Evolutionary conservation across 371 early-diverging fungal genomes (phyloP).

Genomic region (Nematocida ironsii): DNA sequence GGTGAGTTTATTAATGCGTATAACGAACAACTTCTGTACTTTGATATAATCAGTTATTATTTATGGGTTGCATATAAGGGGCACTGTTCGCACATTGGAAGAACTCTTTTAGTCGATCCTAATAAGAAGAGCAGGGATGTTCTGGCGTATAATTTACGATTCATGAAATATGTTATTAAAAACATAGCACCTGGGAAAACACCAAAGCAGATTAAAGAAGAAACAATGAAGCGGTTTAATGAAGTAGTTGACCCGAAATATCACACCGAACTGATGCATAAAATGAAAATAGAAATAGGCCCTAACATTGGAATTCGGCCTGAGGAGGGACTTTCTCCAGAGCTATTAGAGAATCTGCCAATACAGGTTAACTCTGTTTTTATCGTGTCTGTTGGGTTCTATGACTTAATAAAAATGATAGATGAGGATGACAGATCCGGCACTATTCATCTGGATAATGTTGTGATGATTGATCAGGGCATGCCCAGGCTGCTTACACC

Average conservation of each 20-base stretch:
- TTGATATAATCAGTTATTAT: conserved; percentile 52
- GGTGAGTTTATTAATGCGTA: conserved; percentile 52
- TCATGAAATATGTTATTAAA: conserved; percentile 28
- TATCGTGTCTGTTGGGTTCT: conserved; percentile 41
- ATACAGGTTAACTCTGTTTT: conserved; percentile 23
- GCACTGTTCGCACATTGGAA: conserved; percentile 66
- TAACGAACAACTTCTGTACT: conserved; percentile 52
- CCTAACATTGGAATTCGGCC: conserved; percentile 40
- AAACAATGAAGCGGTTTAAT: background rate
- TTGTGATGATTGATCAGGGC: conserved; percentile 27
- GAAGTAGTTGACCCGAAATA: conserved; percentile 6
- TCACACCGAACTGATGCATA: conserved; percentile 1
- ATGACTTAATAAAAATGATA: conserved; percentile 13
- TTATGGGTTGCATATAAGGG: conserved; percentile 68
- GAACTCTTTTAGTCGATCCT: conserved; percentile 62
- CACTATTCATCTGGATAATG: conserved; percentile 51
- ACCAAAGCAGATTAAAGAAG: conserved; percentile 21
- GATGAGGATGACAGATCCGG: conserved; percentile 10
- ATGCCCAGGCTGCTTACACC: conserved; percentile 38
- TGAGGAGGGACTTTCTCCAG: conserved; percentile 32
- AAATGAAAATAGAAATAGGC: conserved; percentile 31
- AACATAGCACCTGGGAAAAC: conserved; percentile 14
- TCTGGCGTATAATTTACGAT: background rate
- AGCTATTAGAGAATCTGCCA: background rate
- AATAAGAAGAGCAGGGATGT: conserved; percentile 50